These are phyloP conservation scores for Boletus patriciae DNA, from an alignment of 768 basidiomycete genomes.

Conservation along the genomic window DNA sequence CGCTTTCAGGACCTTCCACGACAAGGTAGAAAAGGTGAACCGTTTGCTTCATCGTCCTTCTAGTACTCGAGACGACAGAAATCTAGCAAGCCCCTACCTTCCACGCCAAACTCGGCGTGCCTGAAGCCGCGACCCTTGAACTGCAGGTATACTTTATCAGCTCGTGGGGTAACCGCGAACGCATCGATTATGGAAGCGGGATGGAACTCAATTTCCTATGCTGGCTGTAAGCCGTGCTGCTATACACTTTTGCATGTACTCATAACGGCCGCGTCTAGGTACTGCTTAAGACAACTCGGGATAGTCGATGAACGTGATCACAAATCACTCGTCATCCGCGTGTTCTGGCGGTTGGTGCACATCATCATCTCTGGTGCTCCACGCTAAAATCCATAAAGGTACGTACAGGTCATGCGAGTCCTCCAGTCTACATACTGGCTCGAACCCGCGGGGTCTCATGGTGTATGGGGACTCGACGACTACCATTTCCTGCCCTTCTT, in stretches of 20 bases:
- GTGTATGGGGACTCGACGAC: conserved; percentile 96
- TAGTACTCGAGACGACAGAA: neutral
- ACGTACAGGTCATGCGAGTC: conserved; percentile 76
- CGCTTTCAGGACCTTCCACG: conserved; percentile 90
- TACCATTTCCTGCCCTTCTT: conserved; percentile 95
- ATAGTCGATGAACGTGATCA: conserved; percentile 66
- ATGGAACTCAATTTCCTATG: conserved; percentile 99
- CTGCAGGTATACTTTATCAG: conserved; percentile 80
- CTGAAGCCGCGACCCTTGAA: conserved; percentile 60
- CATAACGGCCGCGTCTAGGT: conserved; percentile 43
- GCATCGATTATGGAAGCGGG: conserved; percentile 99
- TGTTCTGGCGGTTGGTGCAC: conserved; percentile 79
- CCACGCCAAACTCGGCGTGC: conserved; percentile 62
- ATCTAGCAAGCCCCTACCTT: conserved; percentile 52
- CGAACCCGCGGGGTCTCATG: conserved; percentile 98
- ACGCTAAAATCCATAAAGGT: conserved; percentile 38
- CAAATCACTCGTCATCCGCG: conserved; percentile 69
- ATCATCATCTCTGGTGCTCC: neutral
- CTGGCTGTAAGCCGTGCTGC: conserved; percentile 71
- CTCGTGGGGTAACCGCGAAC: conserved; percentile 85
- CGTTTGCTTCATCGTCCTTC: neutral
- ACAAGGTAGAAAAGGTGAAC: conserved; percentile 68
- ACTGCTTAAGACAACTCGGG: conserved; percentile 75
- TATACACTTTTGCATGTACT: neutral
- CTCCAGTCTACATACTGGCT: conserved; percentile 96